phyloP scores from a whole-genome alignment of 73 alveolate species.

The Urostyla sp. region DNA sequence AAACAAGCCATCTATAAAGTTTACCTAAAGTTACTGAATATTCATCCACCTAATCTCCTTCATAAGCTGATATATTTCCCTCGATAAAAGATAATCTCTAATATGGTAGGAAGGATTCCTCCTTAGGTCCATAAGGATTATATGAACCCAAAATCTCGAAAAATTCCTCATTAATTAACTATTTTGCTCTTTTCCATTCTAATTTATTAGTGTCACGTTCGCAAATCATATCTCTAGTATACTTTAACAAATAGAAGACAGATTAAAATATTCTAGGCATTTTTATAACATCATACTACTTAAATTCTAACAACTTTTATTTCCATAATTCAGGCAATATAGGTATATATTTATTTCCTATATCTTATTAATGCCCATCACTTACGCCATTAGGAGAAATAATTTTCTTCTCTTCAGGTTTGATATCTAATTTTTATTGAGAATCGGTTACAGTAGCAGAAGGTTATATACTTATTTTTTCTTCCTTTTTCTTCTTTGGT shows the following conservation, averaged over 20 bases:
- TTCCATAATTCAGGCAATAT: conserved; percentile 52
- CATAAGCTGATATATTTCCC: conserved; percentile 22
- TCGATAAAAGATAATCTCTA: conserved; percentile 56
- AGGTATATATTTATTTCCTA: conserved; percentile 22
- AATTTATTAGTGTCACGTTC: conserved; percentile 61
- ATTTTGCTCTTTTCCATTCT: conserved; percentile 68
- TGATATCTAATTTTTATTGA: no score
- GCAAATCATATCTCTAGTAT: conserved; percentile 64
- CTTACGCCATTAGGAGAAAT: no score
- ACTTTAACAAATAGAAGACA: conserved; percentile 47
- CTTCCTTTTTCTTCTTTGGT: background rate
- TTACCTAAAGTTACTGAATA: conserved; percentile 51
- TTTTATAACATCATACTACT: conserved; percentile 48
- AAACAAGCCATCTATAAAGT: conserved; percentile 44
- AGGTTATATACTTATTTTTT: no score
- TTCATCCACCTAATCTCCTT: conserved; percentile 65
- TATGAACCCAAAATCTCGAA: conserved; percentile 19
- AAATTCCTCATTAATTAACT: conserved; percentile 34
- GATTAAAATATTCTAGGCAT: conserved; percentile 46
- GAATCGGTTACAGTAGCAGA: no score
- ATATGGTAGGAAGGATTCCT: conserved; percentile 39
- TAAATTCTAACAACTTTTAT: conserved; percentile 46
- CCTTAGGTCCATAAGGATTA: conserved; percentile 61
- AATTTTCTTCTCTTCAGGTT: no score
- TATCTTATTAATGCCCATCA: background rate